Percentiles rank a stretch among this genome's conserved stretches.
phyloP scores from a whole-genome alignment of 805 yeast genomes.

The Kuraishia ogatae region DNA sequence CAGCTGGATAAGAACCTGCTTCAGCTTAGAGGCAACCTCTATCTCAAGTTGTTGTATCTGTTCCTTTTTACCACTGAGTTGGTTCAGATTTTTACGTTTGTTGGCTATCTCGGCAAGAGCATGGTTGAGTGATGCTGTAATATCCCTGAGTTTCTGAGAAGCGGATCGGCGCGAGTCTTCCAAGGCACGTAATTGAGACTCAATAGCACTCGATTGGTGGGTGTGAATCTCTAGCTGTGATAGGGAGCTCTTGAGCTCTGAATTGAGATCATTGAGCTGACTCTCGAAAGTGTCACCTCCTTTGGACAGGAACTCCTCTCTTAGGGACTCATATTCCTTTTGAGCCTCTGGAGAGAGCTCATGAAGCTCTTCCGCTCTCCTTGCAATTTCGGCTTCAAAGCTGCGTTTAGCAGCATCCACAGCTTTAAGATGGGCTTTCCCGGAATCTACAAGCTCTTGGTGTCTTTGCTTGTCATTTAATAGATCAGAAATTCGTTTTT shows the following conservation, averaged over 20 bases:
- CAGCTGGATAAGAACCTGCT: constrained; percentile 48
- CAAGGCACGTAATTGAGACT: neutral
- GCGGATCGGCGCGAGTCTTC: neutral
- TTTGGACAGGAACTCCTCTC: constrained; percentile 44
- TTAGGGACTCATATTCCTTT: constrained; percentile 47
- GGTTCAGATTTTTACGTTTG: constrained; percentile 13
- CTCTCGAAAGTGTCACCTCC: constrained; percentile 31
- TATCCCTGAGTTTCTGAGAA: constrained; percentile 12
- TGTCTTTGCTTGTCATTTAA: constrained; percentile 46
- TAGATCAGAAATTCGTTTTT: constrained; percentile 41
- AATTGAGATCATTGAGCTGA: neutral
- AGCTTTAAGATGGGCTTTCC: constrained; percentile 38
- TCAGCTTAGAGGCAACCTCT: constrained; percentile 54
- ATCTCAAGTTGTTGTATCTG: constrained; percentile 36
- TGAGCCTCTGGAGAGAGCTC: constrained; percentile 40
- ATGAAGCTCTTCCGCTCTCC: constrained; percentile 18
- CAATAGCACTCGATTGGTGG: neutral
- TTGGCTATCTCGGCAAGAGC: constrained; percentile 24
- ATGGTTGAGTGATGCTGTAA: constrained; percentile 16
- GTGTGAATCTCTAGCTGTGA: neutral
- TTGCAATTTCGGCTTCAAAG: constrained; percentile 24
- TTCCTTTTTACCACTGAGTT: constrained; percentile 27
- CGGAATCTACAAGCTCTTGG: constrained; percentile 26
- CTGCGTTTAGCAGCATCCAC: constrained; percentile 29
- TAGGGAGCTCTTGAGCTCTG: neutral